Conservation (phyloP, 371 early-diverging fungal species). For the Mortierella sp. region DNA sequence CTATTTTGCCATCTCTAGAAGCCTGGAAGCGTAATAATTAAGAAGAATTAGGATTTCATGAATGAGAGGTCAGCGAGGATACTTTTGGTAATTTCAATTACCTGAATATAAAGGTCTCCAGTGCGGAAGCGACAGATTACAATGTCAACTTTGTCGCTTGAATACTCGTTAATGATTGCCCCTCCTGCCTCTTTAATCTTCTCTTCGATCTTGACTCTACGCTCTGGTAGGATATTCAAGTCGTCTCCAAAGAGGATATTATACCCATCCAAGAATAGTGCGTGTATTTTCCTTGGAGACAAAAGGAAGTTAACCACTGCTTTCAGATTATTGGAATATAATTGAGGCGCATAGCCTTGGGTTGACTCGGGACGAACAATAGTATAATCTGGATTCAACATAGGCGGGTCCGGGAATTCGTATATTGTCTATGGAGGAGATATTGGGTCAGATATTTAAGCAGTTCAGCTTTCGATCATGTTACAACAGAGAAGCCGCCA, state of each 20-base stretch:
- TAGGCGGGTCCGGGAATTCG: slow-evolving; percentile 36
- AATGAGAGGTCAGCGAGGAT: neutral
- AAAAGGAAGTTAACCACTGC: slow-evolving; percentile 26
- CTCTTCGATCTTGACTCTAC: slow-evolving; percentile 48
- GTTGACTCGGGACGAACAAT: slow-evolving; percentile 25
- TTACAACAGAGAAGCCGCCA: neutral
- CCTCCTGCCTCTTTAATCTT: slow-evolving; percentile 71
- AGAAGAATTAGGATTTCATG: neutral
- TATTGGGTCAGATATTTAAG: neutral
- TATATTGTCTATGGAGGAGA: slow-evolving; percentile 28
- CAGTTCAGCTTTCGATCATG: neutral
- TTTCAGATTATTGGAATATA: slow-evolving; percentile 38
- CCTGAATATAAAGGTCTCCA: slow-evolving; percentile 62
- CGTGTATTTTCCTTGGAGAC: slow-evolving; percentile 4
- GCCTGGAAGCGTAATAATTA: slow-evolving; percentile 55
- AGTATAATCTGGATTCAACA: slow-evolving; percentile 20
- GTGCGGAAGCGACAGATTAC: slow-evolving; percentile 70
- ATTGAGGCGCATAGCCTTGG: slow-evolving; percentile 49
- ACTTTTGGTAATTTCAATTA: slow-evolving; percentile 14
- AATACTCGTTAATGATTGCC: slow-evolving; percentile 38
- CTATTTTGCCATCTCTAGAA: slow-evolving; percentile 70
- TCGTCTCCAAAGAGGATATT: slow-evolving; percentile 36
- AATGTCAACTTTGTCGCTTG: slow-evolving; percentile 63
- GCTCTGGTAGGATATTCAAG: slow-evolving; percentile 33
- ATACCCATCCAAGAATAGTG: slow-evolving; percentile 24